Conservation (phyloP, 2,329 filamentous ascomycete species). For the Ramularia endophylla region DNA sequence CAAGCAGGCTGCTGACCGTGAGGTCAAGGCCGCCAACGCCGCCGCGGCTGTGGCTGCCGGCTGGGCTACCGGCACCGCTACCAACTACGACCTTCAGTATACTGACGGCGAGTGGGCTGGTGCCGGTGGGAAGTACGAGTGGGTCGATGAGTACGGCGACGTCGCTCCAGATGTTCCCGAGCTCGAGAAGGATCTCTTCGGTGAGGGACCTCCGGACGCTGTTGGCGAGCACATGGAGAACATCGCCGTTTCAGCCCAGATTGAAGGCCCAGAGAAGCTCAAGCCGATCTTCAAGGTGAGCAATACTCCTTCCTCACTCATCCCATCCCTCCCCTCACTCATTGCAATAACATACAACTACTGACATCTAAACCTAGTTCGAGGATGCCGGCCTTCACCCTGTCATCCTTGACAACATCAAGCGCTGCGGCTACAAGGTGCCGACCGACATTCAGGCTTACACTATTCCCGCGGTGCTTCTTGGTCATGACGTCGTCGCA, state of each 20-base stretch:
- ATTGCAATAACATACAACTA: conserved; percentile 4
- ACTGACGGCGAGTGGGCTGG: conserved; percentile 41
- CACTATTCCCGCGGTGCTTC: conserved; percentile 70
- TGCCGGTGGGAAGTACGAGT: conserved; percentile 68
- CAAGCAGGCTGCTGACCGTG: too few species aligned
- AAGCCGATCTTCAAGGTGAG: conserved; percentile 47
- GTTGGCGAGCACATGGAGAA: conserved; percentile 62
- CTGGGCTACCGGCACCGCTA: conserved; percentile 23
- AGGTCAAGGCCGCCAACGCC: too few species aligned
- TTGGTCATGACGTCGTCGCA: conserved; percentile 75
- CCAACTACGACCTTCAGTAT: conserved; percentile 25
- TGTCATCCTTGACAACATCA: conserved; percentile 69
- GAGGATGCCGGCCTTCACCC: conserved; percentile 78
- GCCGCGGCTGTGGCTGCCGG: conserved; percentile 16
- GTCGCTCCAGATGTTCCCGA: conserved; percentile 65
- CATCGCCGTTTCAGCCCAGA: conserved; percentile 44
- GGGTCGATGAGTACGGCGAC: conserved; percentile 79
- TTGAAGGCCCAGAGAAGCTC: conserved; percentile 45
- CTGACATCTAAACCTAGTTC: conserved; percentile 46
- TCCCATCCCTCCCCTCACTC: conserved; percentile 4
- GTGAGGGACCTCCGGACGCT: conserved; percentile 45
- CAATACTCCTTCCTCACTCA: conserved; percentile 7
- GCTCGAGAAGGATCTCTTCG: conserved; percentile 73
- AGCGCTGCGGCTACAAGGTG: conserved; percentile 60
- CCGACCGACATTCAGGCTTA: conserved; percentile 89